These are phyloP conservation scores for Ceratobasidium sp. DNA, from an alignment of 1,284 basidiomycete genomes.

Conservation along the genomic window DNA sequence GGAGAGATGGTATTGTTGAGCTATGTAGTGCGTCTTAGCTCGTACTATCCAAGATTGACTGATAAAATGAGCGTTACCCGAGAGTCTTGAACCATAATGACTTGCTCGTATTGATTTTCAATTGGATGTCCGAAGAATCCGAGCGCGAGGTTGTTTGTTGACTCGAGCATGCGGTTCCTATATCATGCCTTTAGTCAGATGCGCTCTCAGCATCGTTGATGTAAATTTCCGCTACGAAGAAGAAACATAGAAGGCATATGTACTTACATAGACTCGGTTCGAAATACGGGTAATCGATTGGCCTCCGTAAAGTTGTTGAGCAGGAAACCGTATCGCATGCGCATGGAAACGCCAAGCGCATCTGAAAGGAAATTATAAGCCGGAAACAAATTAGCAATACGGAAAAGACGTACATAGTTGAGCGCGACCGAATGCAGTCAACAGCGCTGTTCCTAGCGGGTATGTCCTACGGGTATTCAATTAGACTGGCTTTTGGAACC, in stretches of 20 bases:
- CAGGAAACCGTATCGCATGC: conserved; percentile 50
- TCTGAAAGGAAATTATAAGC: neutral
- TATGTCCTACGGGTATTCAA: conserved; percentile 48
- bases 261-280: conserved; percentile 84
- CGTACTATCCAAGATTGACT: too few species aligned
- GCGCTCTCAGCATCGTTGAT: neutral
- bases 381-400: neutral
- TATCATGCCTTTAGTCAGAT: neutral
- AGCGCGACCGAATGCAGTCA: conserved; percentile 60
- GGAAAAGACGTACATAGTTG: conserved; percentile 54
- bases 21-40: conserved; percentile 53
- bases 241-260: neutral
- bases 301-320: conserved; percentile 76
- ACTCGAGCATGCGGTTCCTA: conserved; percentile 83
- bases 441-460: conserved; percentile 58
- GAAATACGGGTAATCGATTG: conserved; percentile 81
- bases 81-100: conserved; percentile 76
- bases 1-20: conserved; percentile 85
- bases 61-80: conserved; percentile 51
- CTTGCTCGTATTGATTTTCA: conserved; percentile 80
- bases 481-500: neutral
- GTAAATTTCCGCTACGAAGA: conserved; percentile 49
- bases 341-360: conserved; percentile 42
- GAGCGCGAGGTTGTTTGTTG: conserved; percentile 84
- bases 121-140: conserved; percentile 89